Evolutionary conservation across 1,284 basidiomycete genomes (phyloP), one percentile per base, ranked within the genome.

Genomic region (Xerocomus amazonicus): DNA sequence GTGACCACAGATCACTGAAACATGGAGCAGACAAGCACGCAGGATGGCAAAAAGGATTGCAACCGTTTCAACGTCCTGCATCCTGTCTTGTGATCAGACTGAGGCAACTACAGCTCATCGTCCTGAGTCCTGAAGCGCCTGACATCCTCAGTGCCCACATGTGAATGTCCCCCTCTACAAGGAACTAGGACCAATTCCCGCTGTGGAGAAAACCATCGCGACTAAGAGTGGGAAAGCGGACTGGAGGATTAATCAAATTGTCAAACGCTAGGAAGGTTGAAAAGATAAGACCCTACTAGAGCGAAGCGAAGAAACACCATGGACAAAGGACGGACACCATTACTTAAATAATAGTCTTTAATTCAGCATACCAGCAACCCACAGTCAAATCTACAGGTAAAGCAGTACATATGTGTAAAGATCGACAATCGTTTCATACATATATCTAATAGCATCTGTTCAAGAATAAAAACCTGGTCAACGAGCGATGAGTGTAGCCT

Each of bases 51-150:
- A n/a, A n/a, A n/a, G n/a, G n/a, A 67, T 28, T 71, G 78, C 47
- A 80, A 78, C 54, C 79, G 83, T 53, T 69, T 73, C 51, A 68
- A 76, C 9, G 65, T 83, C 14, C 55, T 83, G 10, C 66, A 76
- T 52, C 75, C 76, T 0, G 69, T 83, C 35, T 59, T 83, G 16
- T 71, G 72, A 79, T 75, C 19, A 23, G 19, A 23, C 19, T 4
- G 19, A 23, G 19, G 19, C 19, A 23, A 23, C 19, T 4, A 23
- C 19, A 81, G 53, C 65, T 83, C 1, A 65, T 84, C 27, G 75
- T 82, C 0, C 55, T 79, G 4, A 79, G 81, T 5, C 69, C 85
- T 33, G 82, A 83, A 57, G 71, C 84, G 14, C 79, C 78, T n/a
- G n/a, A n/a, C n/a, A n/a, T n/a, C n/a, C n/a, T n/a, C n/a, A n/a